Evolutionary conservation across 305 asterid genomes (phyloP).

Genomic region (Euphrasia arctica): DNA sequence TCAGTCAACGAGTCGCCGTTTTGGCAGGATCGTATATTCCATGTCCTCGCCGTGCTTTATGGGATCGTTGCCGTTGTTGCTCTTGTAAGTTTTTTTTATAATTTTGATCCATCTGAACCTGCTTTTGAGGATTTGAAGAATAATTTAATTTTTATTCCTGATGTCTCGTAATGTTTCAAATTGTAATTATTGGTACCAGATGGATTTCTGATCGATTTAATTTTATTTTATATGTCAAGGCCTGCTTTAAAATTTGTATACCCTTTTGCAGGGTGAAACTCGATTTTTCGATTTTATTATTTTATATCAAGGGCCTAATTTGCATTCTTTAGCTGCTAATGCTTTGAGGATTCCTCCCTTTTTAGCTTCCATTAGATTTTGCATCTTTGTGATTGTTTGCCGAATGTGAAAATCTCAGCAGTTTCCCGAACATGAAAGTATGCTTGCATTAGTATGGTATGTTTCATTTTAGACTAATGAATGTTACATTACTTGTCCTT

Average conservation of each 20-base stretch:
- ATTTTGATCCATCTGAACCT: neutral
- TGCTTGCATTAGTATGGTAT: slow-evolving; percentile 10
- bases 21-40: slow-evolving; percentile 92
- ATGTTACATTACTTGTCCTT: slow-evolving; percentile 11
- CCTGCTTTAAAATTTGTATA: slow-evolving; percentile 1
- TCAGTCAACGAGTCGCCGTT: slow-evolving; percentile 51
- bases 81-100: slow-evolving; percentile 41
- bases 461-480: slow-evolving; percentile 7
- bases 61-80: slow-evolving; percentile 83
- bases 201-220: neutral
- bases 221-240: neutral
- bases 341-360: neutral
- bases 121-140: neutral
- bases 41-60: slow-evolving; percentile 62
- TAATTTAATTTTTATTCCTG: neutral
- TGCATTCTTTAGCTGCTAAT: slow-evolving; percentile 10
- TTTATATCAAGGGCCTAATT: slow-evolving; percentile 4
- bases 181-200: neutral
- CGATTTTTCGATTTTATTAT: neutral
- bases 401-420: neutral
- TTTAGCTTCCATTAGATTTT: slow-evolving; percentile 14
- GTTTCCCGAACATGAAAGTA: neutral
- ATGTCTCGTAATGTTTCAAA: neutral
- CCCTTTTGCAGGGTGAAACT: neutral
- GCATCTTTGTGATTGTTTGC: neutral